Conservation (phyloP, 2,329 filamentous ascomycete genomes). For the Fusarium marasasianum region DNA sequence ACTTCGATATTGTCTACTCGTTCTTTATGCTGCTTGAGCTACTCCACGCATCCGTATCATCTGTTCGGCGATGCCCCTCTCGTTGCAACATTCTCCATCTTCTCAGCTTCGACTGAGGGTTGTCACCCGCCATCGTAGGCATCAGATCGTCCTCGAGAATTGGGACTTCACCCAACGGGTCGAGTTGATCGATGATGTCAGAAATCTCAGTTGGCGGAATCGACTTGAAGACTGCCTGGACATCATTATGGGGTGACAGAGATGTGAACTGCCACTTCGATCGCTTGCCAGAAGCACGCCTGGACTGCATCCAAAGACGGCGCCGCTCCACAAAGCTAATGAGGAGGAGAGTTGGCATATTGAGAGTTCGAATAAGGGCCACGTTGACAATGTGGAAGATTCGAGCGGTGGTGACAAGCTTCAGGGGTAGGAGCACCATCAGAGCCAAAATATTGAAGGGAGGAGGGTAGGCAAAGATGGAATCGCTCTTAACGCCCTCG, state of each 20-base stretch:
- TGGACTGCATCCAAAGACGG: slow-evolving; percentile 51
- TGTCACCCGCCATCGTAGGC: slow-evolving; percentile 42
- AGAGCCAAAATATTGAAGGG: slow-evolving; percentile 77
- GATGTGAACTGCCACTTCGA: slow-evolving; percentile 57
- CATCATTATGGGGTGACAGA: slow-evolving; percentile 66
- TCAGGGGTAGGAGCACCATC: slow-evolving; percentile 70
- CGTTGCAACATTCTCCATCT: slow-evolving; percentile 36
- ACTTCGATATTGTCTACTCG: not conserved
- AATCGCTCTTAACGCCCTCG: slow-evolving; percentile 77
- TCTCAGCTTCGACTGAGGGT: slow-evolving; percentile 35
- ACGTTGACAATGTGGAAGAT: slow-evolving; percentile 80
- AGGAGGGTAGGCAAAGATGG: slow-evolving; percentile 74
- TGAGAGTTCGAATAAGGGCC: slow-evolving; percentile 68
- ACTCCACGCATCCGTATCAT: slow-evolving; percentile 21
- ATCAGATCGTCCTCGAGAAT: slow-evolving; percentile 47
- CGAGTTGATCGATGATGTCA: slow-evolving; percentile 48
- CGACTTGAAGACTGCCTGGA: slow-evolving; percentile 68
- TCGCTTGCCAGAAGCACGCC: slow-evolving; percentile 34
- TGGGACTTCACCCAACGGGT: slow-evolving; percentile 47
- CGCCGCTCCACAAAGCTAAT: slow-evolving; percentile 70
- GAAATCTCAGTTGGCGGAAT: slow-evolving; percentile 59
- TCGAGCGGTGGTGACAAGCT: slow-evolving; percentile 67
- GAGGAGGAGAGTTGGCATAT: slow-evolving; percentile 69
- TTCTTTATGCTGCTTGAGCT: slow-evolving; percentile 24
- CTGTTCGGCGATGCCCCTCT: slow-evolving; percentile 22